These are phyloP conservation scores for Leishmania tropica DNA, from an alignment of 208 protist species.

Conservation along the genomic window DNA sequence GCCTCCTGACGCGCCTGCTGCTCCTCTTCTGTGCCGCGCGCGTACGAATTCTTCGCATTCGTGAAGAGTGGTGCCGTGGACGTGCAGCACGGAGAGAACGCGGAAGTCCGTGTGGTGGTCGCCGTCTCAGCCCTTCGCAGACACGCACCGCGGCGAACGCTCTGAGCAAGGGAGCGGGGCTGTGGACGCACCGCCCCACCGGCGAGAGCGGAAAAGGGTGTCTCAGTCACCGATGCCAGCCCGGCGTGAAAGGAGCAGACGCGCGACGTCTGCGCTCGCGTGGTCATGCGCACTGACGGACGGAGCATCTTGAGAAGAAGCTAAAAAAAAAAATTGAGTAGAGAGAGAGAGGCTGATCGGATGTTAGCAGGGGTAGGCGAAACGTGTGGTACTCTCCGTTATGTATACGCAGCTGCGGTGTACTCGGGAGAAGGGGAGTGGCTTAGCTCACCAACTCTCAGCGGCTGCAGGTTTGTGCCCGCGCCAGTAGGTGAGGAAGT, in stretches of 20 bases:
- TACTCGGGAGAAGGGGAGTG: no score
- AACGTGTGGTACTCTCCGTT: no score
- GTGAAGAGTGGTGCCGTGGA: conserved; percentile 28
- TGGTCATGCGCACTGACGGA: background rate
- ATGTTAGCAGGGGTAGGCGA: background rate
- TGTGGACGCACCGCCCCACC: background rate
- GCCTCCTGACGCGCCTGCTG: conserved; percentile 20
- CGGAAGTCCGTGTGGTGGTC: background rate
- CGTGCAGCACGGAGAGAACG: background rate
- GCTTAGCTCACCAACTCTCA: background rate
- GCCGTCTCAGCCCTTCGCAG: background rate
- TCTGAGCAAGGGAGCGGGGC: background rate
- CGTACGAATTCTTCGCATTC: conserved; percentile 38
- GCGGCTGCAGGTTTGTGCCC: no score
- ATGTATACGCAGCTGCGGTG: no score
- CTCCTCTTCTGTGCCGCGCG: conserved; percentile 32
- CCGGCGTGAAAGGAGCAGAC: background rate
- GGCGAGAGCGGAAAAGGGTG: background rate
- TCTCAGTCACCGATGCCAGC: background rate
- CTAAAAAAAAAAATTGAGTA: background rate
- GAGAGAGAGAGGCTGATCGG: background rate
- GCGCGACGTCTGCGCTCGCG: background rate
- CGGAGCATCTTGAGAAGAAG: background rate
- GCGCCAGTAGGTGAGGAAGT: background rate
- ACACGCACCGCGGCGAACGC: background rate